Base-by-base conservation (phyloP, 2,329 filamentous ascomycete species). In the Diplocarpon rosae region DNA sequence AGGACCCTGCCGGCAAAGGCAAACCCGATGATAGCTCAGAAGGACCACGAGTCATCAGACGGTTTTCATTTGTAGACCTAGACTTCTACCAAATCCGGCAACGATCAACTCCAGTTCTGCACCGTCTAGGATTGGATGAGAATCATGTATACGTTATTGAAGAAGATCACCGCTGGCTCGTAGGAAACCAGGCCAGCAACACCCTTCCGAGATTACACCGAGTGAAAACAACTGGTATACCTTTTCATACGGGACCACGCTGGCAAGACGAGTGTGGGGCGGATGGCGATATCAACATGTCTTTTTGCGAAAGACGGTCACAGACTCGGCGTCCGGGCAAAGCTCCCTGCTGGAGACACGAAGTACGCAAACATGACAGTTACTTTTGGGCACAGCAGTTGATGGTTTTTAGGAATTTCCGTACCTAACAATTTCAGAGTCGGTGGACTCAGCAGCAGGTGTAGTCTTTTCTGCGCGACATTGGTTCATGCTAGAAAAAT, bases 31-130 rank as follows among this genome's bases (percentile, higher is more conserved):
- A 63, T 16, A 39, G 52, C 16, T 47, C 59, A 2, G 47, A 56
- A 30, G 62, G 65, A 14, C 71, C 75, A 0, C 62, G 57, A 24
- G 65, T 76, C 11, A 62, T 78, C 45, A 65, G 66, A 7, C 65
- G 66, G 1, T 69, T 79, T 54, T 64, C 63, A 1, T 74, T 70
- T 59, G 58, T 61, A 13, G 69, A 74, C 34, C 66, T 82, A 1
- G 69, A 66, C 3, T 70, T 70, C 54, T 70, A 73, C 51, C 67
- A 65, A 12, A 60, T 80, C 10, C 66, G 70, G 38, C 77, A 81
- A 58, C 61, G 69, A 12, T 63, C 68, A 11, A 66, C 63, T 2
- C 75, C 76, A 1, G 61, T 60, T 5, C 62, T 82, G 5, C 65
- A 72, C 20, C 63, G 63, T 31, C 55, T 82, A 3, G 65, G 65